phyloP scores from a whole-genome alignment of 2,329 filamentous ascomycete genomes.

The Fusarium nygamai region DNA sequence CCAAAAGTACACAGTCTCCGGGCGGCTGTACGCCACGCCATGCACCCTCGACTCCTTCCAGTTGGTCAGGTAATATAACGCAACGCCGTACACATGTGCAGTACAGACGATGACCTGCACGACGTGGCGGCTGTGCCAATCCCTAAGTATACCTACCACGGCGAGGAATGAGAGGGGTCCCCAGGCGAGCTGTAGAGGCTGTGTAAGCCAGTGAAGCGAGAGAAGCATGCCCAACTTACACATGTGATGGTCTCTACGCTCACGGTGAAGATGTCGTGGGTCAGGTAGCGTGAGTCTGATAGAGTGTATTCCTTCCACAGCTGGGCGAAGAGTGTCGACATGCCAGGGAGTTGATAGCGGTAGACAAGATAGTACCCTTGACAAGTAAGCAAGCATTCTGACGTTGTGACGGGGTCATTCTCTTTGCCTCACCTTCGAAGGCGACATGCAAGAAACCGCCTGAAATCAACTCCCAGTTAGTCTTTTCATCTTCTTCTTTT shows the following conservation, averaged over 20 bases:
- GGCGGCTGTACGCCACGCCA: constrained; percentile 63
- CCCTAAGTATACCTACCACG: constrained; percentile 56
- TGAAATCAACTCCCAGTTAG: constrained; percentile 41
- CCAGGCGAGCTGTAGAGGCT: constrained; percentile 58
- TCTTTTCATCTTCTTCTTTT: background rate
- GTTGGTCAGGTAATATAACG: constrained; percentile 70
- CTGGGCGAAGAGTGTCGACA: constrained; percentile 81
- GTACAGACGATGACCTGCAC: constrained; percentile 62
- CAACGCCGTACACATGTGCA: constrained; percentile 69
- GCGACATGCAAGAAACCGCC: constrained; percentile 78
- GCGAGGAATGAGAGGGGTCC: constrained; percentile 67
- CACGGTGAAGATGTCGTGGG: constrained; percentile 83
- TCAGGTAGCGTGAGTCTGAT: constrained; percentile 88
- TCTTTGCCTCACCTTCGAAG: constrained; percentile 72
- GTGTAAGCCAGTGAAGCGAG: background rate
- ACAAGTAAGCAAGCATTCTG: background rate
- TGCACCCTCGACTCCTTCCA: constrained; percentile 57
- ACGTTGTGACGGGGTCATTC: background rate
- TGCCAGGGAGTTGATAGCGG: constrained; percentile 70
- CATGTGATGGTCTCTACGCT: constrained; percentile 86
- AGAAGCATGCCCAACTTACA: constrained; percentile 57
- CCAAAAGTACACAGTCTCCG: constrained; percentile 71
- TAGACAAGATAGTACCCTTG: constrained; percentile 80
- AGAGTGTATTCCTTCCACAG: constrained; percentile 93
- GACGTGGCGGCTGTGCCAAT: constrained; percentile 59